Percentiles rank a stretch among this genome's conserved stretches.
Conservation (phyloP, 441 rosid genomes). For the Croton setiger region DNA sequence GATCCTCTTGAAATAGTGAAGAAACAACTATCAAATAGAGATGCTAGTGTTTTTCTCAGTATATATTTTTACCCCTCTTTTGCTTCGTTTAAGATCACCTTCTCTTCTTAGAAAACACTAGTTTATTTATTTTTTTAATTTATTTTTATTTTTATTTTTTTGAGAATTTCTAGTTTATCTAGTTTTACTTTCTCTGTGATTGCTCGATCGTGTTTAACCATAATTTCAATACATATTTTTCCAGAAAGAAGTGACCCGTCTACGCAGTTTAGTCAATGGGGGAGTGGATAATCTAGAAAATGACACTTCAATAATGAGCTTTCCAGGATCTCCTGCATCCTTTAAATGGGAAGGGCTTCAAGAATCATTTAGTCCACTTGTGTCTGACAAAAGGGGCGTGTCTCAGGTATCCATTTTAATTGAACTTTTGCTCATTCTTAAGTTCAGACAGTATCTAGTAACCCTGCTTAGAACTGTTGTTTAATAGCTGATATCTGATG, state of each 20-base stretch:
- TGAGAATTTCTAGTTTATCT: neutral
- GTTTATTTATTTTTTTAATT: too few relatives aligned
- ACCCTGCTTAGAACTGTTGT: conserved; percentile 12
- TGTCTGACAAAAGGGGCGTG: conserved; percentile 50
- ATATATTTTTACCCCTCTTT: neutral
- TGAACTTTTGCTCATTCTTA: conserved; percentile 10
- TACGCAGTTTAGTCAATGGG: conserved; percentile 49
- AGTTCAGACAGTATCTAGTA: conserved; percentile 3
- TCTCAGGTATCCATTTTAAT: conserved; percentile 50
- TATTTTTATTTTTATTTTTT: too few relatives aligned
- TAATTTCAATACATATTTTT: conserved; percentile 16
- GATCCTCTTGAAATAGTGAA: neutral
- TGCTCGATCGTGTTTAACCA: neutral
- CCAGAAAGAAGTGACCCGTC: conserved; percentile 86
- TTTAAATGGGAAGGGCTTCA: conserved; percentile 74
- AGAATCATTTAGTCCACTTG: conserved; percentile 76
- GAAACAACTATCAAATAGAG: neutral
- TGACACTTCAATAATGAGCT: conserved; percentile 42
- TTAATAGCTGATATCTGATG: conserved; percentile 6
- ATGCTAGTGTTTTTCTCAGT: neutral
- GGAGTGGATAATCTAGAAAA: conserved; percentile 57
- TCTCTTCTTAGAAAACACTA: neutral
- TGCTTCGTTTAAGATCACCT: neutral
- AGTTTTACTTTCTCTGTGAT: neutral
- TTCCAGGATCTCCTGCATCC: conserved; percentile 69